These are phyloP conservation scores for Papiliotrema flavescens DNA, from an alignment of 1,284 basidiomycete species.

Conservation along the genomic window DNA sequence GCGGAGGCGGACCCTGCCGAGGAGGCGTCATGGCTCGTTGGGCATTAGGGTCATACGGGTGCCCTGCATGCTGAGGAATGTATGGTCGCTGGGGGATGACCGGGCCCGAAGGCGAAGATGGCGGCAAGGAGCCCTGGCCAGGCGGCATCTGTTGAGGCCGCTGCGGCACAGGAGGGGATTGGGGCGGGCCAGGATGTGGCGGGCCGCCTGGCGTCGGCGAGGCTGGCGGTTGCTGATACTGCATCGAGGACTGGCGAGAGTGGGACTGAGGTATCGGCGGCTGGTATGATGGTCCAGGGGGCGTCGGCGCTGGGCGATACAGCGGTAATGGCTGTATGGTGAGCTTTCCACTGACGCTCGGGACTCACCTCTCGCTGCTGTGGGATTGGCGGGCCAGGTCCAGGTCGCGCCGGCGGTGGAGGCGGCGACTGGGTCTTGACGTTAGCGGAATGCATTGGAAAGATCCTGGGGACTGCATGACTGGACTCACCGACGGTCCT, in stretches of 20 bases:
- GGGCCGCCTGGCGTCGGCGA: background rate
- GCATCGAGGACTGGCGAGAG: constrained; percentile 13
- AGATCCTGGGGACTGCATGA: too few species aligned
- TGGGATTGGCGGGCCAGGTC: constrained; percentile 4
- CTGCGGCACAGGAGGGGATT: constrained; percentile 17
- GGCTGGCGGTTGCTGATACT: constrained; percentile 13
- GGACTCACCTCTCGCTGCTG: constrained; percentile 9
- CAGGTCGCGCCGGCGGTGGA: constrained; percentile 30
- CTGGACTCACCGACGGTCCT: too few species aligned
- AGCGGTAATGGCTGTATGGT: constrained; percentile 23
- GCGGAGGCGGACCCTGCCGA: background rate
- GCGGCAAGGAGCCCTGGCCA: constrained; percentile 4
- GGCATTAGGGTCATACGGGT: constrained; percentile 2
- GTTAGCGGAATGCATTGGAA: background rate
- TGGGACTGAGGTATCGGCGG: constrained; percentile 9
- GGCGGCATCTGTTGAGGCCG: constrained; percentile 21
- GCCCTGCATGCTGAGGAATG: background rate
- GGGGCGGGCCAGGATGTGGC: background rate
- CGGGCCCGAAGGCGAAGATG: constrained; percentile 2
- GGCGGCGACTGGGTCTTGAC: constrained; percentile 11
- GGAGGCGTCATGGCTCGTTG: constrained; percentile 4
- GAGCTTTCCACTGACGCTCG: background rate
- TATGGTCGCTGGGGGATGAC: constrained; percentile 12
- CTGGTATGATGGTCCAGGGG: constrained; percentile 15
- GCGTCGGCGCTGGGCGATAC: constrained; percentile 30